A percentile compares a stretch with the other conserved stretches of the same genome.
Conservation (phyloP, 768 basidiomycete genomes). For the Podaxis carcinomalis region DNA sequence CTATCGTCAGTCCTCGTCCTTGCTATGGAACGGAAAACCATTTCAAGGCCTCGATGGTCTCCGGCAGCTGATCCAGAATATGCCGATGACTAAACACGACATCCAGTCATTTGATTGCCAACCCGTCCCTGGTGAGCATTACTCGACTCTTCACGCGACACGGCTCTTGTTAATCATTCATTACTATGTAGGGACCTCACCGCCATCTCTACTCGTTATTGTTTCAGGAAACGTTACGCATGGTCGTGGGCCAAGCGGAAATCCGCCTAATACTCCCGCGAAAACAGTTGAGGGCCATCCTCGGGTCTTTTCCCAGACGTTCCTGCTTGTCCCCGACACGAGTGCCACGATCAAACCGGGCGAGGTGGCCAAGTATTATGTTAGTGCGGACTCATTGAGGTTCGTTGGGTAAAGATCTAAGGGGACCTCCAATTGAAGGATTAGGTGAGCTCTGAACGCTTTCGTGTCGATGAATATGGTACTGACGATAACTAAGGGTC, state of each 20-base stretch:
- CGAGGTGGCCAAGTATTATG: constrained; percentile 78
- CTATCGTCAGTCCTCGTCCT: constrained; percentile 70
- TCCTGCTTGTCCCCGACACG: constrained; percentile 78
- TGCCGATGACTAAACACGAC: constrained; percentile 81
- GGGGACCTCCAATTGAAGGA: neutral
- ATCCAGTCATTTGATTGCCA: constrained; percentile 88
- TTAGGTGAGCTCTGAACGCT: neutral
- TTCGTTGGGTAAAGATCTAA: constrained; percentile 62
- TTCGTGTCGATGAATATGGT: neutral
- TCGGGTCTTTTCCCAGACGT: constrained; percentile 84
- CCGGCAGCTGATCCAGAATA: constrained; percentile 58
- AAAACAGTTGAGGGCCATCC: constrained; percentile 71
- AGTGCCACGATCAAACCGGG: constrained; percentile 60
- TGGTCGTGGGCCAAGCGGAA: constrained; percentile 54
- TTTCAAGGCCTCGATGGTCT: constrained; percentile 71
- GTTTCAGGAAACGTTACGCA: constrained; percentile 80
- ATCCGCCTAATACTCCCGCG: constrained; percentile 46
- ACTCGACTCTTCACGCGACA: neutral
- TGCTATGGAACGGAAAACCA: constrained; percentile 85
- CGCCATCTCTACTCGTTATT: constrained; percentile 73
- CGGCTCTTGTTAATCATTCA: constrained; percentile 4
- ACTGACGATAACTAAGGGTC: neutral
- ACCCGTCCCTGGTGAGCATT: constrained; percentile 69
- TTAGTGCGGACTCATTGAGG: constrained; percentile 73
- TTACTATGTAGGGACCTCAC: constrained; percentile 55